Percentiles rank a stretch among this genome's conserved stretches.
phyloP scores from a whole-genome alignment of 768 basidiomycete genomes.

The Xerocomellus amylosporus region DNA sequence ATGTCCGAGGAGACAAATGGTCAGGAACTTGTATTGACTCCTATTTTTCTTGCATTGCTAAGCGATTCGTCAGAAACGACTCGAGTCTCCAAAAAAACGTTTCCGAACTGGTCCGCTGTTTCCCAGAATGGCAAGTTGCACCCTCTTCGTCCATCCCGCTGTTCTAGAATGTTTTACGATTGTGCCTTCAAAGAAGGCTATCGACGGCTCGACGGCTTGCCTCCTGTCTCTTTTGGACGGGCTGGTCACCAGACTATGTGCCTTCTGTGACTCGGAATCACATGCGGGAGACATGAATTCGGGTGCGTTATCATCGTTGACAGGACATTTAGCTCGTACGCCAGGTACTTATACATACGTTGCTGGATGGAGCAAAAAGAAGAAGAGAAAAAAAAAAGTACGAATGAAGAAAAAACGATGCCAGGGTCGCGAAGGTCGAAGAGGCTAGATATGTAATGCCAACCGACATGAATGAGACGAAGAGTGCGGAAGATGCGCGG shows the following conservation, averaged over 20 bases:
- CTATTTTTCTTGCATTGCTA: background rate
- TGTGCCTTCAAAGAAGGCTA: no score
- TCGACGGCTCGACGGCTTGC: no score
- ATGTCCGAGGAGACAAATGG: background rate
- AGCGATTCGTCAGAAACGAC: background rate
- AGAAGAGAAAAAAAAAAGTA: background rate
- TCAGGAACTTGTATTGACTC: background rate
- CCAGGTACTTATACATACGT: conserved; percentile 35
- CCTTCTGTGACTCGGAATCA: background rate
- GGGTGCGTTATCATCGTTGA: conserved; percentile 7
- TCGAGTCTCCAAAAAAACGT: background rate
- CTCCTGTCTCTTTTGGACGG: no score
- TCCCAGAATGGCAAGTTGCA: no score
- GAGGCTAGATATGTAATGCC: conserved; percentile 26
- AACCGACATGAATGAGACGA: conserved; percentile 16
- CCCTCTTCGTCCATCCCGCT: background rate
- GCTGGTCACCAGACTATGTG: no score
- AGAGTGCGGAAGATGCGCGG: conserved; percentile 9
- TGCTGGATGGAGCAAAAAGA: conserved; percentile 16
- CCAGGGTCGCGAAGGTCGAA: conserved; percentile 24
- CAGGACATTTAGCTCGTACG: conserved; percentile 19
- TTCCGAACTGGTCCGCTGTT: background rate
- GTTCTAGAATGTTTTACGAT: conserved; percentile 10
- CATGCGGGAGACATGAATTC: conserved; percentile 4
- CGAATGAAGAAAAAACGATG: conserved; percentile 12